A percentile compares a stretch with the other conserved stretches of the same genome.
phyloP scores from a whole-genome alignment of 257 asterid species.

The Phtheirospermum japonicum region DNA sequence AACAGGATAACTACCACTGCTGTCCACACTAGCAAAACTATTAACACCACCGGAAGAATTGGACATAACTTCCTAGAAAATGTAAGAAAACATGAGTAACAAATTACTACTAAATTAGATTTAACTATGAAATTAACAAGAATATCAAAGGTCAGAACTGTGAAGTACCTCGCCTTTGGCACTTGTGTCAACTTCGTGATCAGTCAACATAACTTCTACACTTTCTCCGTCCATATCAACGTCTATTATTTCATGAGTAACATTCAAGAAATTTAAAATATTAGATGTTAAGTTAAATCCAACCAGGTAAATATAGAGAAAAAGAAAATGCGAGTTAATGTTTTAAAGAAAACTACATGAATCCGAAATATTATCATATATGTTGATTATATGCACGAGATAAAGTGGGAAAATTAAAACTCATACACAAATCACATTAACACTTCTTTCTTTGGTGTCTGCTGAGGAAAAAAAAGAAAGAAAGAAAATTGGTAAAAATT shows the following conservation, averaged over 20 bases:
- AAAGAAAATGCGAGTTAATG: no score
- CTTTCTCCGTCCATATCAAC: no score
- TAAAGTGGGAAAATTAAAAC: background rate
- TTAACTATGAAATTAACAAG: no score
- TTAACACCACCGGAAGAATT: constrained; percentile 34
- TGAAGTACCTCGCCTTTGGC: constrained; percentile 67
- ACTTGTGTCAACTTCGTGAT: constrained; percentile 36
- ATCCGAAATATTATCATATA: constrained; percentile 10
- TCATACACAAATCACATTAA: no score
- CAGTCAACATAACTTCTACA: constrained; percentile 36
- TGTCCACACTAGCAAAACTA: constrained; percentile 28
- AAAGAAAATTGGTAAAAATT: no score
- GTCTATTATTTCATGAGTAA: constrained; percentile 54
- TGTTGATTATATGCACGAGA: background rate
- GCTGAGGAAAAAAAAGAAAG: no score
- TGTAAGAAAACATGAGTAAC: no score
- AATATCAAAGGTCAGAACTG: constrained; percentile 5
- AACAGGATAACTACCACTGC: constrained; percentile 24
- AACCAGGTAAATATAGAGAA: constrained; percentile 10
- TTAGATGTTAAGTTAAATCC: constrained; percentile 18
- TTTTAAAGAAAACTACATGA: no score
- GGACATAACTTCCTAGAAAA: constrained; percentile 47
- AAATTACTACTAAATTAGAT: no score
- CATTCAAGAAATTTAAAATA: constrained; percentile 41
- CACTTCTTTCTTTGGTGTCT: no score